Base-by-base conservation (phyloP, 2,329 filamentous ascomycete species). In the Pseudogymnoascus sp. region DNA sequence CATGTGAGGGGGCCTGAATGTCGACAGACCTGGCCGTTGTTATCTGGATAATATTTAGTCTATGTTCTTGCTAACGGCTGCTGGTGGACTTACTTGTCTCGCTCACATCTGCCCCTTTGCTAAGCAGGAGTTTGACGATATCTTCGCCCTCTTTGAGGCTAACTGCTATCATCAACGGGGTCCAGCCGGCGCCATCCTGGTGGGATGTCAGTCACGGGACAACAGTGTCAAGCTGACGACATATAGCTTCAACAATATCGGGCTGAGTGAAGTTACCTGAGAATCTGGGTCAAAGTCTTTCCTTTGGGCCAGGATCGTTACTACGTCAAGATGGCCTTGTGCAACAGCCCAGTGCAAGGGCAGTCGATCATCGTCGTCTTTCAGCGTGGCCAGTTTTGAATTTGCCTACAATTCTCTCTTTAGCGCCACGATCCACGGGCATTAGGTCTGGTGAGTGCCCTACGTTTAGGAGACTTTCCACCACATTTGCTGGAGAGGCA, bases 311-410 rank as follows among this genome's bases (percentile, higher is more conserved):
- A 97, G 79, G 17, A 93, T 72, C 58, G 88, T 79, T 15, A 90
- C 85, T 63, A 97, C 91, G 24, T 86, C 82, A 5, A 87, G 75
- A 67, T 85, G 87, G 72, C 94, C 95, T 74, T 89, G 88, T 21
- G 92, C 94, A 1, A 86, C 84, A 0, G 94, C 93, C 94, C 94
- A 99, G 79, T 99, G 94, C 62, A 97, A 85, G 2, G 94, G 87
- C 37, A 96, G 83, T 47, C 94, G 89, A 13, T 91, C 90, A 73
- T 99, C 94, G 58, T 90, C 87, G 70, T 99, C 94, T 69, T 86
- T 84, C 62, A 75, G 75, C 54, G 77, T 80, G 26, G 90, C 86
- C 39, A 95, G 83, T 69, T 89, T 92, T 2, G 89, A 86, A 70
- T 96, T 92, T 67, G 86, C 85, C 88, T 93, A 61, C 62, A 50